Evolutionary conservation across 179 eudicot genomes (phyloP).

Genomic region (Drosera spatulata): DNA sequence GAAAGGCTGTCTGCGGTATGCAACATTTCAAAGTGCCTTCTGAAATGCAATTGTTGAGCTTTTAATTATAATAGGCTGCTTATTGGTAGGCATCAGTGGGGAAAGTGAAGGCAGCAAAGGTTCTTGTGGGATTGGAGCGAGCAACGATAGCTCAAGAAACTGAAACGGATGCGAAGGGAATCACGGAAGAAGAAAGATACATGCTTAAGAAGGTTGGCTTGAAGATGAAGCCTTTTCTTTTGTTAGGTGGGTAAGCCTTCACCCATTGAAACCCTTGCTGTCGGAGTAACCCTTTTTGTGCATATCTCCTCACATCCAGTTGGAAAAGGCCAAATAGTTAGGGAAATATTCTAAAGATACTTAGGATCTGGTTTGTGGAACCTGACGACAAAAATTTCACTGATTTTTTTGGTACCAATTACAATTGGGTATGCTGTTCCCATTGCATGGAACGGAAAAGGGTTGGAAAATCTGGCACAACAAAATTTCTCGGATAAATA

Average conservation of each 20-base stretch:
- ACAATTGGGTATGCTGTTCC: too few species aligned
- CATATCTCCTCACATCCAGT: too few species aligned
- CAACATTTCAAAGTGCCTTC: conserved; percentile 1
- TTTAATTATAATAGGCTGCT: conserved; percentile 9
- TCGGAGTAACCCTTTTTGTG: too few species aligned
- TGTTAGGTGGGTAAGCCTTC: conserved; percentile 58
- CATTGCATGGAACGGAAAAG: too few species aligned
- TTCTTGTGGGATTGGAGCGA: conserved; percentile 65
- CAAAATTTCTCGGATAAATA: too few species aligned
- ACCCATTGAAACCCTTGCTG: too few species aligned
- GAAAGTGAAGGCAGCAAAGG: conserved; percentile 71
- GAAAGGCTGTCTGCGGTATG: conserved; percentile 59
- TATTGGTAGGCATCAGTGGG: conserved; percentile 58
- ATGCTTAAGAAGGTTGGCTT: conserved; percentile 95
- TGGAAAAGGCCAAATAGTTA: too few species aligned
- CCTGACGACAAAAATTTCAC: too few species aligned
- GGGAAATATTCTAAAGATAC: too few species aligned
- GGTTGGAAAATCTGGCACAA: too few species aligned
- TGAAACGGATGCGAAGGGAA: conserved; percentile 75
- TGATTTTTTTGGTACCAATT: too few species aligned
- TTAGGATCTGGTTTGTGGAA: too few species aligned
- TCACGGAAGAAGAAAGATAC: conserved; percentile 91
- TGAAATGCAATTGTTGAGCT: neutral
- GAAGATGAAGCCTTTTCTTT: conserved; percentile 85
- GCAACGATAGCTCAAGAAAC: conserved; percentile 34